Conservation (phyloP, 331 rosid species). For the Prunus yedoensis region DNA sequence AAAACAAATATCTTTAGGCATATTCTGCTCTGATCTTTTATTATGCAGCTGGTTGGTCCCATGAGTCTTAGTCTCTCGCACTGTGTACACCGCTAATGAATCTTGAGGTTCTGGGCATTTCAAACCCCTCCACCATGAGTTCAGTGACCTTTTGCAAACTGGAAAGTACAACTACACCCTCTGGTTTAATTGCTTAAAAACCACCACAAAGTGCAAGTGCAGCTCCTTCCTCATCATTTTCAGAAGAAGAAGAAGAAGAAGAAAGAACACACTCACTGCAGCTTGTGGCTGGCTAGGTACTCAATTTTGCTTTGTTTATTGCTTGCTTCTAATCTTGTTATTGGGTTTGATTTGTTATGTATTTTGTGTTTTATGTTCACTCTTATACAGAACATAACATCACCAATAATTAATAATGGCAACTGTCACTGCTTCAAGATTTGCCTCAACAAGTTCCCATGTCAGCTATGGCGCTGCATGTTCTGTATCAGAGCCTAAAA, state of each 20-base stretch:
- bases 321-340: not conserved
- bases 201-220: not conserved
- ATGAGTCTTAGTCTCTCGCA: not conserved
- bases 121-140: conserved; percentile 11
- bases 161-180: conserved; percentile 9
- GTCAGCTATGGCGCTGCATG: conserved; percentile 19
- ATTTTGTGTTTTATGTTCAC: not conserved
- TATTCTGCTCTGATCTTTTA: conserved; percentile 20
- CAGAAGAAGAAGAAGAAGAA: not conserved
- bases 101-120: conserved; percentile 24
- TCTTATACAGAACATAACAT: conserved; percentile 19
- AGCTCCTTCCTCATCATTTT: not conserved
- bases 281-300: not conserved
- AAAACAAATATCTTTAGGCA: not conserved
- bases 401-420: conserved; percentile 37
- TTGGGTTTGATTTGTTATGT: not conserved
- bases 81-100: conserved; percentile 30
- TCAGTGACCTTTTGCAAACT: conserved; percentile 32
- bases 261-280: not conserved
- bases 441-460: conserved; percentile 39
- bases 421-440: conserved; percentile 44
- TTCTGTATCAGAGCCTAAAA: conserved; percentile 35
- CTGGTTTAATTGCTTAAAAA: not conserved
- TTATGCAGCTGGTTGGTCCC: not conserved
- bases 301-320: not conserved